Evolutionary conservation across 202 grass and related monocot species (phyloP), one percentile per base, ranked within the genome.

Genomic region (Saccharum hybrid): DNA sequence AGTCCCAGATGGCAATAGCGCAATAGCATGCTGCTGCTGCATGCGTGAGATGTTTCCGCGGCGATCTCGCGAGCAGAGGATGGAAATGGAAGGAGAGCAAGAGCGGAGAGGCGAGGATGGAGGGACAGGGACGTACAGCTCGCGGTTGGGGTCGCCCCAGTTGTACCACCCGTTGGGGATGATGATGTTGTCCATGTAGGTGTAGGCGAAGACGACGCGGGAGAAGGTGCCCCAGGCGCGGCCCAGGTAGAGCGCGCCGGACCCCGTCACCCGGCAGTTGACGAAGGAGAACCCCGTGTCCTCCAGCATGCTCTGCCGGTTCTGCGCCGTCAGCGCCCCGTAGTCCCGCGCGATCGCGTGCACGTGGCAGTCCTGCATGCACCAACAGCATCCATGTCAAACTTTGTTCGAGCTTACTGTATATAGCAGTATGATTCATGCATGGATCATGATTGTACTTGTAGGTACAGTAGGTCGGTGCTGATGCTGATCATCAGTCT

Each of bases 211-310:
- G 72, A 97, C 90, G 63, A 97, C 94, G 15, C 94, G 81, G 18
- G 94, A 97, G 89, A 97, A 97, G 81, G 89, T 85, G 38, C 94
- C 90, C 94, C 94, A 97, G 0, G 94, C 94, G 72, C 94, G 89
- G 72, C 94, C 94, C 68, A 97, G 77, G 82, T 94, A 97, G 69
- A 97, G 89, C 54, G 86, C 85, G 2, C 94, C 94, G 19, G 94
- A 94, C 4, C 94, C 94, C 38, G 89, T 92, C 59, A 97, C 91
- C 73, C 89, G 89, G 91, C 94, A 97, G 86, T 85, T 92, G 18
- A 97, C 81, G 88, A 97, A 97, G 4, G 91, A 94, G 83, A 97
- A 97, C n/a, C 91, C 94, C 37, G 94, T 97, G 87, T 94, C 91
- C 54, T 97, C 94, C 84, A 94, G 54, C 36, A 92, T 12, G 86